phyloP scores from a whole-genome alignment of 2,329 filamentous ascomycete species.

The Xylaria sp. region DNA sequence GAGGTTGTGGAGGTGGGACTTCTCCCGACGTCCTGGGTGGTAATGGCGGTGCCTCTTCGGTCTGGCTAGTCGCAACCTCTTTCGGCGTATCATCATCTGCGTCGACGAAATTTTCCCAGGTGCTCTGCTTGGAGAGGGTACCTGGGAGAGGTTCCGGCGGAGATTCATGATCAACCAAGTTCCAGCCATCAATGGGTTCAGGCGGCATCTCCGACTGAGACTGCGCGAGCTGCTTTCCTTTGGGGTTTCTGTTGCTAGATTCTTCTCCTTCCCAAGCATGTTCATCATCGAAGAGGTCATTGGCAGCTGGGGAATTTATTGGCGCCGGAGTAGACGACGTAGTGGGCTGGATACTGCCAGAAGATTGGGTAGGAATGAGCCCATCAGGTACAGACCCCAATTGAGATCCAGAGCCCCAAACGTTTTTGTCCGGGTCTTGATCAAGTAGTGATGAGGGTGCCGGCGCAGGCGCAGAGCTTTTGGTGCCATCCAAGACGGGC shows the following conservation, averaged over 20 bases:
- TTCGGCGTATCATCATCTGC: constrained; percentile 46
- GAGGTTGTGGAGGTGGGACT: constrained; percentile 49
- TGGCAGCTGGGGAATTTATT: constrained; percentile 42
- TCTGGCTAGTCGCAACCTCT: constrained; percentile 30
- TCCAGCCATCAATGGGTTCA: constrained; percentile 59
- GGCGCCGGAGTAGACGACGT: constrained; percentile 41
- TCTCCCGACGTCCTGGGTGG: constrained; percentile 52
- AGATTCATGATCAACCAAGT: constrained; percentile 59
- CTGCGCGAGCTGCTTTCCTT: constrained; percentile 55
- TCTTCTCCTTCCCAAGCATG: constrained; percentile 64
- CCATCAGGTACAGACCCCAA: constrained; percentile 51
- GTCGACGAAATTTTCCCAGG: constrained; percentile 54
- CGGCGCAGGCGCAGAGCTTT: constrained; percentile 45
- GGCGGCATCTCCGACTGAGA: constrained; percentile 40
- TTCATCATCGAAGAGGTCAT: constrained; percentile 55
- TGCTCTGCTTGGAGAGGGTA: constrained; percentile 51
- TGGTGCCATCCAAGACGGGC: constrained; percentile 49
- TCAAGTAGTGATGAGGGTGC: constrained; percentile 44
- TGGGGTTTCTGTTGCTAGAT: constrained; percentile 53
- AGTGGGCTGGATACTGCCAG: constrained; percentile 51
- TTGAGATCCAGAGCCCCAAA: constrained; percentile 52
- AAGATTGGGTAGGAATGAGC: constrained; percentile 53
- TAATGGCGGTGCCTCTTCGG: constrained; percentile 50
- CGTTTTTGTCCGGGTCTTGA: constrained; percentile 49
- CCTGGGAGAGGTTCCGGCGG: constrained; percentile 45